phyloP scores from a whole-genome alignment of 1,284 basidiomycete genomes.

The Flammula alnicola region DNA sequence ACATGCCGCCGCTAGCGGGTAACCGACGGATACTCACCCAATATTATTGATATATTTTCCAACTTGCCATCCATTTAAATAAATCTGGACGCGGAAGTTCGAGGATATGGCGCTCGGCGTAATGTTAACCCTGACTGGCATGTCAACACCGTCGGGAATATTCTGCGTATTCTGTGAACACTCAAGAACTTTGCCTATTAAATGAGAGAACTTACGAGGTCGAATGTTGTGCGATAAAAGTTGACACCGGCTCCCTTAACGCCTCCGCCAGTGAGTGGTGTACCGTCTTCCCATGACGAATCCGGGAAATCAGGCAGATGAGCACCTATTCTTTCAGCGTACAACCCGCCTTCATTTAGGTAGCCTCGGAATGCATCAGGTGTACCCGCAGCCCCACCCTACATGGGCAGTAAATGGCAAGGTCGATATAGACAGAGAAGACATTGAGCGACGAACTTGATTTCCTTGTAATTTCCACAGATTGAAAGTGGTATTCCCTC shows the following conservation, averaged over 20 bases:
- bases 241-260: conserved; percentile 51
- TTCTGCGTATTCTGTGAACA: conserved; percentile 23
- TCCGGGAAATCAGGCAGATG: conserved; percentile 57
- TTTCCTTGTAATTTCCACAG: conserved; percentile 61
- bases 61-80: conserved; percentile 58
- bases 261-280: conserved; percentile 37
- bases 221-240: conserved; percentile 57
- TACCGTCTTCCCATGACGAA: conserved; percentile 42
- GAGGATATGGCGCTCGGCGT: conserved; percentile 46
- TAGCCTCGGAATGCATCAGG: conserved; percentile 54
- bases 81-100: conserved; percentile 55
- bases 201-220: conserved; percentile 35
- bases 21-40: conserved; percentile 36
- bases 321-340: conserved; percentile 55
- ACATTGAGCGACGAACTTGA: conserved; percentile 30
- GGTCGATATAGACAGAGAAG: neutral
- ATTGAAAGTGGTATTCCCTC: conserved; percentile 43
- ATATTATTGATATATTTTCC: conserved; percentile 57
- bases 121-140: conserved; percentile 48
- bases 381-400: conserved; percentile 48
- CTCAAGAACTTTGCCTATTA: neutral
- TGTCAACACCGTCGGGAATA: conserved; percentile 44
- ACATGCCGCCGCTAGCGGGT: neutral
- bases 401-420: neutral
- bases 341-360: conserved; percentile 58